Evolutionary conservation across 345 rosid genomes (phyloP), one percentile per base, ranked within the genome.

Genomic region (Rhodomyrtus tomentosa): DNA sequence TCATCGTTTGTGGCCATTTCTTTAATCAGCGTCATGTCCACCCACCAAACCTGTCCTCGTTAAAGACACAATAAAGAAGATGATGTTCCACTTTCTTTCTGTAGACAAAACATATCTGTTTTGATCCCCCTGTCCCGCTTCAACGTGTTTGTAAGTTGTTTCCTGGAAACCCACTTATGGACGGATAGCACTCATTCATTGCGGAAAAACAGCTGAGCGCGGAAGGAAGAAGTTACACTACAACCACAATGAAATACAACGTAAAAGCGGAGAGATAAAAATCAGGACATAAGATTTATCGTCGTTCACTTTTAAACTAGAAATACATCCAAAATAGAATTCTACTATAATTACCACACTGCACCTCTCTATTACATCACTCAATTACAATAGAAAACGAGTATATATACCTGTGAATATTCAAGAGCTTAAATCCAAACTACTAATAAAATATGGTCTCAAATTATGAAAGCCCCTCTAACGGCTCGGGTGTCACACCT

Each of bases 1-100:
- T 85, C 59, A 81, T 85, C 81, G 32, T n/a, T n/a, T n/a, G n/a
- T 48, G 86, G 59, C 7, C 59, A 81, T 81, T 81, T 62, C 22
- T 58, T 85, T 85, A 85, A 45, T 84, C 80, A 84, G 72, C 82
- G 54, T 84, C 59, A 42, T 38, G 79, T 32, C 80, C 73, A 40
- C 82, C 85, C 79, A 84, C 85, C 85, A 54, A 51, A 84, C 50
- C 82, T 53, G 40, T 21, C 32, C 72, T 52, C 82, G 11, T 73
- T 83, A 73, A 83, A 72, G 45, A 84, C 80, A 24, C n/a, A 15
- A 50, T 73, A 53, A 52, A 83, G 54, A 45, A 29, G 38, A 20
- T 48, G 29, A 58, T 25, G 55, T 83, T n/a, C 15, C 14, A 3
- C 25, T 83, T 40, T 59, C 80, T 59, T 45, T 58, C 52, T 55